Evolutionary conservation across 768 basidiomycete species (phyloP), one percentile per base, ranked within the genome.

Genomic region (Mycena galopus): DNA sequence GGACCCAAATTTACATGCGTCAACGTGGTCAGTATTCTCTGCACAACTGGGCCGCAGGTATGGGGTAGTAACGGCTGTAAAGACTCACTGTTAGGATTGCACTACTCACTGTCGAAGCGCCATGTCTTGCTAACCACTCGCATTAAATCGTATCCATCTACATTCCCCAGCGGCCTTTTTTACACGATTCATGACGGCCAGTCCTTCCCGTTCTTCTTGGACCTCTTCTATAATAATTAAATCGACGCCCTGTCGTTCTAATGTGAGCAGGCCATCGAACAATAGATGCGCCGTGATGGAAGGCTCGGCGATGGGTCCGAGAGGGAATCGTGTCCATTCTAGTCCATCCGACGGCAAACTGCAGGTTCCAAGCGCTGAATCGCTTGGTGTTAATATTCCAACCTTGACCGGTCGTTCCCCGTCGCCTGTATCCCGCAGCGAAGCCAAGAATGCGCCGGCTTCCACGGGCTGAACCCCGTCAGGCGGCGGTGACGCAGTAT

Each of bases 161-260:
- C 81, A 78, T 50, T 92, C 89, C 5, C 92, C 90, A 9, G 96
- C 96, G 2, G 97, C 97, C 79, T 98, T 98, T 72, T 89, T 88
- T 29, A 96, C 90, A 21, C 97, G 88, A 80, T 99, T 98, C 96
- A 98, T 98, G 32, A 98, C 89, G 8, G 97, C 97, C 33, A 98
- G 82, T 0, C 97, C 97, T 77, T 98, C 93, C 39, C 90, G 88
- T 32, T 88, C 89, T 81, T 98, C 95, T 47, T 86, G 82, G 11
- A 97, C 87, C 72, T 93, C 96, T 81, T 98, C 96, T 67, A 97
- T 88, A 17, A 97, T 79, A 74, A 99, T 97, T 62, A 91, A 77
- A 77, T 95, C 92, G 3, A 95, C 96, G 4, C 92, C 93, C 60
- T 88, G 85, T 29, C 79, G 83, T 71, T 99, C 97, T 39, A 98